Base-by-base conservation (phyloP, 768 basidiomycete genomes). In the Boletus sensibilis region DNA sequence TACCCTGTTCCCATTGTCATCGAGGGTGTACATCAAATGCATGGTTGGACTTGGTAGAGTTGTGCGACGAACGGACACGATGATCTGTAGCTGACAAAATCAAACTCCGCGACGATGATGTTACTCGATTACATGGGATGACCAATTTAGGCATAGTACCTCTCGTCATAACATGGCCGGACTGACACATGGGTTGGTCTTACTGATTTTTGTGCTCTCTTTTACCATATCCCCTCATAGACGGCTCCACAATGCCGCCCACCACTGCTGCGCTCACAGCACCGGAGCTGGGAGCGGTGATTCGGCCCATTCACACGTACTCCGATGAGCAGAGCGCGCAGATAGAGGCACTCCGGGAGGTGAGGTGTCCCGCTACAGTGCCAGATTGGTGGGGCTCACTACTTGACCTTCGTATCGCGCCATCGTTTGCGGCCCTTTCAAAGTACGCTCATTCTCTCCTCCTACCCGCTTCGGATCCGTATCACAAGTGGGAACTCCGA, bases 11-110 rank as follows among this genome's bases (percentile, higher is more conserved):
- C 92, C 92, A 43, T 73, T 72, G 55, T 81, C 82, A 65, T 93
- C 89, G 43, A 89, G 61, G 16, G 88, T 90, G 76, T 96, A 98
- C 96, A 98, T 98, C 67, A 98, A 79, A 85, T 98, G 95, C 96
- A 98, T 98, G 68, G 60, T 78, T 69, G 69, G n/a, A 53, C 38
- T 48, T 53, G 25, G 11, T 4, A 46, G n/a, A 39, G 35, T 40
- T 35, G 40, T n/a, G n/a, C n/a, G 40, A 21, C 5, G 29, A 29
- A 29, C 29, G 29, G 5, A n/a, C 11, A 6, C n/a, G n/a, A n/a
- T n/a, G n/a, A n/a, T n/a, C 5, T 27, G 25, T 5, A n/a, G 25
- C 25, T 27, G 34, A 37, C 16, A 3, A 34, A 50, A 42, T 55
- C 10, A 56, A 60, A 63, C 65, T 58, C 65, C 65, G 64, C 59